Base-by-base conservation (phyloP, 1,139 yeast species). In the Sugiyamaella sp. region DNA sequence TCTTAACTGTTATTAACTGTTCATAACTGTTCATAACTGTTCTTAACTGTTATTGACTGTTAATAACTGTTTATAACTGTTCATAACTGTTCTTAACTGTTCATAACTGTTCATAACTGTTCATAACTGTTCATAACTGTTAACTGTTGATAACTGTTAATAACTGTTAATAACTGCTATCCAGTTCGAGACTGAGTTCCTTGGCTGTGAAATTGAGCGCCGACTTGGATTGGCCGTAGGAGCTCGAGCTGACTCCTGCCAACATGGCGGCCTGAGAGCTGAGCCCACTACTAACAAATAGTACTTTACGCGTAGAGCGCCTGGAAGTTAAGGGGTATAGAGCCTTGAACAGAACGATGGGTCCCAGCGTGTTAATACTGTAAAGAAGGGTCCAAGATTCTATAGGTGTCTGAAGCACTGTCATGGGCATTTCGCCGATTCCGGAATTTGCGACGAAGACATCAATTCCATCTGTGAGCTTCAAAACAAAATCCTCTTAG, bases 161-260 rank as follows among this genome's bases (percentile, higher is more conserved):
- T n/a, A n/a, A n/a, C n/a, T n/a, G n/a, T n/a, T n/a, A n/a, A n/a
- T n/a, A n/a, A n/a, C n/a, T n/a, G n/a, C n/a, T n/a, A n/a, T 54
- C 57, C 24, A 63, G 54, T 49, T 71, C 72, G 21, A 22, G 27
- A 24, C 66, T 58, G 41, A 71, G 49, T 8, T 60, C 60, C 27
- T 58, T 63, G 6, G 62, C 60, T 4, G 64, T 47, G 43, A 60
- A 67, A 61, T 71, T 71, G 49, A 72, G 49, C 0, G 72, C 73
- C 17, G 74, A 73, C 54, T 73, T 73, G 16, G 74, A 69, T 27
- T 62, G 61, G n/a, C 75, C 75, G 54, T 73, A 71, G 2, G 43
- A n/a, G 21, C 21, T 60, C 1, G 71, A 65, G n/a, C 24, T 9
- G 8, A 38, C 9, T 4, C n/a, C 42, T 6, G 29, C 29, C 5